A percentile compares a stretch with the other conserved stretches of the same genome.
These are phyloP conservation scores for Flaveria bidentis DNA, from an alignment of 129 eudicot species.

Conservation along the genomic window DNA sequence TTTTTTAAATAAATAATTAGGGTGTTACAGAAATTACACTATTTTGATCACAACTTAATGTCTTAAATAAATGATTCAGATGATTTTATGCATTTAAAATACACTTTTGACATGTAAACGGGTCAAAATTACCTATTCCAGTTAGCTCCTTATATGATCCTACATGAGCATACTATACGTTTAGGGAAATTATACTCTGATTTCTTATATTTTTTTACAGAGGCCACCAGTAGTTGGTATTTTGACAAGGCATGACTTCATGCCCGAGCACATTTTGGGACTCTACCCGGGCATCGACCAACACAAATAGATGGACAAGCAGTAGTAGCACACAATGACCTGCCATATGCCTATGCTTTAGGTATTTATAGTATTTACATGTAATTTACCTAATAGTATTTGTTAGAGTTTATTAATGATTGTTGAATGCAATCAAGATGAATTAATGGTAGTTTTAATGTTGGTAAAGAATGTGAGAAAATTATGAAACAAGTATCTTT, in stretches of 20 bases:
- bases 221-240: constrained; percentile 81
- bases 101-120: background rate
- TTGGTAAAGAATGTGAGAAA: constrained; percentile 1
- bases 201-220: constrained; percentile 41
- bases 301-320: constrained; percentile 35
- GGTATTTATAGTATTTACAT: constrained; percentile 9
- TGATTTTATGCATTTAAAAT: background rate
- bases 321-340: background rate
- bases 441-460: constrained; percentile 12
- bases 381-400: constrained; percentile 17
- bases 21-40: background rate
- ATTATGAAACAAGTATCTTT: constrained; percentile 14
- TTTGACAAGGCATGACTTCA: constrained; percentile 91
- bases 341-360: constrained; percentile 2
- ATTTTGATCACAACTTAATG: background rate
- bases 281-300: constrained; percentile 69
- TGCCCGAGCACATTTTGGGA: constrained; percentile 84
- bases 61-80: constrained; percentile 2
- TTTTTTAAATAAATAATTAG: background rate
- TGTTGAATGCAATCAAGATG: constrained; percentile 36
- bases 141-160: background rate
- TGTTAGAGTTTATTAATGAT: constrained; percentile 24
- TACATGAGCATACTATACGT: background rate
- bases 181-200: background rate
- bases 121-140: background rate